These are phyloP conservation scores for Tritrichomonas musculus DNA, from an alignment of 208 protist species.

Conservation along the genomic window DNA sequence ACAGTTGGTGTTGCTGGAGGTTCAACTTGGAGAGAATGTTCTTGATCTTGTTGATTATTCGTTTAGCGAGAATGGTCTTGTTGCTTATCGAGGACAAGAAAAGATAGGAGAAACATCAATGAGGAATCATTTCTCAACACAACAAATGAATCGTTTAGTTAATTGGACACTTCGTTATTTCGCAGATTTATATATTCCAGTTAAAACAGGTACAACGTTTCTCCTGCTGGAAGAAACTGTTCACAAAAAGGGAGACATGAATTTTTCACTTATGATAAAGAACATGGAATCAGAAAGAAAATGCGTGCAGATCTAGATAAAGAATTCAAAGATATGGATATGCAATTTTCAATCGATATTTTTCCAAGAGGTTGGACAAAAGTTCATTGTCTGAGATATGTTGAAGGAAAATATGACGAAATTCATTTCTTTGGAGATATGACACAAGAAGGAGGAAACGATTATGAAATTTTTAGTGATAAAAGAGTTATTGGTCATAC, in stretches of 20 bases:
- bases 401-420: slow-evolving; percentile 73
- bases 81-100: slow-evolving; percentile 47
- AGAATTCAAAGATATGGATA: slow-evolving; percentile 61
- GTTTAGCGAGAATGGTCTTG: slow-evolving; percentile 94
- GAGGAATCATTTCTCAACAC: slow-evolving; percentile 64
- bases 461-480: slow-evolving; percentile 95
- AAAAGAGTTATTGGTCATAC: slow-evolving; percentile 48
- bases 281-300: slow-evolving; percentile 79
- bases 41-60: slow-evolving; percentile 81
- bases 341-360: slow-evolving; percentile 96
- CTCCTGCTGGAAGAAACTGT: slow-evolving; percentile 96
- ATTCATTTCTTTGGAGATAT: slow-evolving; percentile 99
- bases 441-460: slow-evolving; percentile 93
- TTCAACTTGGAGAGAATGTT: slow-evolving; percentile 71
- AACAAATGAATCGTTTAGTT: slow-evolving; percentile 77
- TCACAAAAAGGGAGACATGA: slow-evolving; percentile 86
- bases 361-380: slow-evolving; percentile 99
- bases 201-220: slow-evolving; percentile 97
- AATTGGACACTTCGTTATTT: slow-evolving; percentile 84
- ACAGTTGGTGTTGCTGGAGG: slow-evolving; percentile 92
- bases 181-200: slow-evolving; percentile 87
- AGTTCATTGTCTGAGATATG: slow-evolving; percentile 86
- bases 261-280: slow-evolving; percentile 90
- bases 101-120: slow-evolving; percentile 33
- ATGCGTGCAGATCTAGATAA: slow-evolving; percentile 76